phyloP scores from a whole-genome alignment of 2,329 filamentous ascomycete species.

The Juglanconis sp. region DNA sequence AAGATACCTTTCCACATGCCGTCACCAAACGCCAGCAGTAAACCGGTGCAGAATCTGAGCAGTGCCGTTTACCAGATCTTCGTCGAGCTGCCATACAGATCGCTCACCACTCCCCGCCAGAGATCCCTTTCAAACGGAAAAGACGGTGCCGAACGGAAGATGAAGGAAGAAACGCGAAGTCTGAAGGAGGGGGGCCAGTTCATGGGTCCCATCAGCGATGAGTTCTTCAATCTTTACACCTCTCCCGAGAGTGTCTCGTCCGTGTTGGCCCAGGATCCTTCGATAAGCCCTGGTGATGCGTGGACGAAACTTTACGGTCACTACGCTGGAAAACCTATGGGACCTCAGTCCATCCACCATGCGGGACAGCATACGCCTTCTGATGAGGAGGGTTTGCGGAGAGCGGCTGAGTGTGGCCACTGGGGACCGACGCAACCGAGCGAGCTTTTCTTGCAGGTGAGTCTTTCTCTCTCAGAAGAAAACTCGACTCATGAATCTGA shows the following conservation, averaged over 20 bases:
- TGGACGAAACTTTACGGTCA: conserved; percentile 53
- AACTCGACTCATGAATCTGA: background rate
- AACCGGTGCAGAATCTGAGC: conserved; percentile 5
- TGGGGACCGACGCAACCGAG: conserved; percentile 65
- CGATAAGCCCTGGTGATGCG: conserved; percentile 48
- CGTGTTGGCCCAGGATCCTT: conserved; percentile 51
- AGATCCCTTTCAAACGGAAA: background rate
- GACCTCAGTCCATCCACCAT: conserved; percentile 15
- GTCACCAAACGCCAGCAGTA: conserved; percentile 7
- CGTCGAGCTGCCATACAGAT: conserved; percentile 29
- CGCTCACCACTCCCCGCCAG: conserved; percentile 26
- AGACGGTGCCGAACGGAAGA: background rate
- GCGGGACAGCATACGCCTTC: conserved; percentile 21
- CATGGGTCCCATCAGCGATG: conserved; percentile 35
- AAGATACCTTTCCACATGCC: background rate
- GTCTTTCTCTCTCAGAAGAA: conserved; percentile 11
- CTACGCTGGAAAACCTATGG: conserved; percentile 19
- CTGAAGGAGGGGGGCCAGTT: conserved; percentile 5
- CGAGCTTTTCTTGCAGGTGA: conserved; percentile 61
- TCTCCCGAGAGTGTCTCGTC: conserved; percentile 54
- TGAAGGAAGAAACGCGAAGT: conserved; percentile 2
- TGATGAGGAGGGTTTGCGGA: conserved; percentile 44
- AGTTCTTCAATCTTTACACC: conserved; percentile 51
- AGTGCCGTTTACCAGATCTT: conserved; percentile 26
- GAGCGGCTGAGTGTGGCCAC: conserved; percentile 59